Evolutionary conservation across 1,284 basidiomycete species (phyloP).

Genomic region (Microbotryum silenes-acaulis): DNA sequence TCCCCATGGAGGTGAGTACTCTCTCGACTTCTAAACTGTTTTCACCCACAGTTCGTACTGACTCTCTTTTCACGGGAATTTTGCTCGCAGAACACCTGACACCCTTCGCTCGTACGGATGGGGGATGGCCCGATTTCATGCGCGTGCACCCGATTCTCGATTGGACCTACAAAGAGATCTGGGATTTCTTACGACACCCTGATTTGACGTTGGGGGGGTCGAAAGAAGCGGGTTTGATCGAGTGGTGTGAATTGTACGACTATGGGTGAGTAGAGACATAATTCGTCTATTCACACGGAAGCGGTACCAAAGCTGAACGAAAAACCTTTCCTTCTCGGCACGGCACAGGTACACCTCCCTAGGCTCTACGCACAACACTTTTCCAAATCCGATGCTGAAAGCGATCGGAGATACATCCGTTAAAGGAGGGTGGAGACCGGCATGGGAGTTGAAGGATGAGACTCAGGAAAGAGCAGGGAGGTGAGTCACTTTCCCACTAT

Average conservation of each 20-base stretch:
- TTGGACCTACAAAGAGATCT: slow-evolving; percentile 84
- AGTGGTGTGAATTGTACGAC: slow-evolving; percentile 83
- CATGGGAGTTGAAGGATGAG: slow-evolving; percentile 70
- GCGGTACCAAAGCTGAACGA: slow-evolving; percentile 5
- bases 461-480: slow-evolving; percentile 59
- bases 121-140: slow-evolving; percentile 80
- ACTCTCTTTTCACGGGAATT: too few species aligned
- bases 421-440: slow-evolving; percentile 51
- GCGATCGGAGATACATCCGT: slow-evolving; percentile 23
- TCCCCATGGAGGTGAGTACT: slow-evolving; percentile 76
- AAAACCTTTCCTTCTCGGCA: too few species aligned
- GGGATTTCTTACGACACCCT: slow-evolving; percentile 72
- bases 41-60: background rate
- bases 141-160: slow-evolving; percentile 93
- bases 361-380: slow-evolving; percentile 89
- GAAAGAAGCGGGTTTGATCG: slow-evolving; percentile 30
- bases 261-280: slow-evolving; percentile 57
- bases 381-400: slow-evolving; percentile 75
- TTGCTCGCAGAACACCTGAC: slow-evolving; percentile 45
- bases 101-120: slow-evolving; percentile 69
- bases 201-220: slow-evolving; percentile 49
- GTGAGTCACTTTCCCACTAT: slow-evolving; percentile 3
- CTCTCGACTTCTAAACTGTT: background rate
- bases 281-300: background rate
- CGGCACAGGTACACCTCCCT: slow-evolving; percentile 77